Conservation (phyloP, 495 filamentous ascomycete species). For the Lepidopterella palustris region DNA sequence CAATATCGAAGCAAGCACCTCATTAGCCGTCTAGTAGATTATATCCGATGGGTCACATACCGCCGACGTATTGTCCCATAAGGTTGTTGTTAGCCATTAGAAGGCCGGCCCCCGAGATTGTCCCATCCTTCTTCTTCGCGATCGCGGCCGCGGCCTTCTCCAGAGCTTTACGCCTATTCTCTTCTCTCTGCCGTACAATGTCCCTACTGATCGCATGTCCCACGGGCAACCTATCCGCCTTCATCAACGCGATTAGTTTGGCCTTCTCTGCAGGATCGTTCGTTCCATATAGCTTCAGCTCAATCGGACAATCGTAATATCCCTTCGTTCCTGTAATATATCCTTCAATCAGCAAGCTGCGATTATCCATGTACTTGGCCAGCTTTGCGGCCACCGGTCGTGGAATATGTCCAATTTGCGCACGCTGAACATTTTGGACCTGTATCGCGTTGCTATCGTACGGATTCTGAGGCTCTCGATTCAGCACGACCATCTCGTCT, state of each 20-base stretch:
- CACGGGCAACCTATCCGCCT: slow-evolving; percentile 53
- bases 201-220: slow-evolving; percentile 40
- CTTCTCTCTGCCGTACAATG: slow-evolving; percentile 41
- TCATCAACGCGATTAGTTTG: slow-evolving; percentile 54
- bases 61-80: slow-evolving; percentile 24
- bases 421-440: slow-evolving; percentile 69
- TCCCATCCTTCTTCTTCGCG: slow-evolving; percentile 24
- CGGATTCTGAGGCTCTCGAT: slow-evolving; percentile 62
- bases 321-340: slow-evolving; percentile 56
- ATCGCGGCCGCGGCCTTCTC: slow-evolving; percentile 16
- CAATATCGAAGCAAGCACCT: background rate
- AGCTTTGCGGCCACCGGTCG: slow-evolving; percentile 58
- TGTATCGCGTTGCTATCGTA: slow-evolving; percentile 20
- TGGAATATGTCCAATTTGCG: slow-evolving; percentile 78
- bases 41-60: slow-evolving; percentile 14
- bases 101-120: background rate
- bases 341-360: slow-evolving; percentile 57
- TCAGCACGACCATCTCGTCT: slow-evolving; percentile 64
- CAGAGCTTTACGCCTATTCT: slow-evolving; percentile 26
- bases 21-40: background rate
- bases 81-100: slow-evolving; percentile 15
- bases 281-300: slow-evolving; percentile 61
- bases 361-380: slow-evolving; percentile 61
- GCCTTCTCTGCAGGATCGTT: slow-evolving; percentile 45
- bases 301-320: slow-evolving; percentile 63